phyloP scores from a whole-genome alignment of 768 basidiomycete genomes.

The Goffeauzyma gilvescens region DNA sequence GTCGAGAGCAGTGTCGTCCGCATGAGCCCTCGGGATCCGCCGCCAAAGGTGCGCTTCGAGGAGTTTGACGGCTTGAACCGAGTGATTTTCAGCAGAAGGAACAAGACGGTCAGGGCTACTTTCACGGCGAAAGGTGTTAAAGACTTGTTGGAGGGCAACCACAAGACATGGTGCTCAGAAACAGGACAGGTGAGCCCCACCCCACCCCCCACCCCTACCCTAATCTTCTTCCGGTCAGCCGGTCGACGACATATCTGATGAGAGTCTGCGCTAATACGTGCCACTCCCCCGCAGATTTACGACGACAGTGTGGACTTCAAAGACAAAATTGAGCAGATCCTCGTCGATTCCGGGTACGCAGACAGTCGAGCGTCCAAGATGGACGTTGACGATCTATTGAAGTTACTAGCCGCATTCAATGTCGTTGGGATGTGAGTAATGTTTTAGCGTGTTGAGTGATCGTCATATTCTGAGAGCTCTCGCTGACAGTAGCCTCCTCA shows the following conservation, averaged over 20 bases:
- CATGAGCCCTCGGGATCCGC: constrained; percentile 77
- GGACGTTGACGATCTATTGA: constrained; percentile 76
- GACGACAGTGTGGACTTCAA: constrained; percentile 55
- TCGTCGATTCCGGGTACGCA: constrained; percentile 50
- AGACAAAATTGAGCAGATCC: constrained; percentile 48
- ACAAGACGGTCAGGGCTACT: constrained; percentile 73
- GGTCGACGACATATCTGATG: too few relatives aligned
- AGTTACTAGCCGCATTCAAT: constrained; percentile 39
- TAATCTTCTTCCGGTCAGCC: too few relatives aligned
- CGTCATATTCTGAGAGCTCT: too few relatives aligned
- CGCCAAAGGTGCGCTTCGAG: constrained; percentile 84
- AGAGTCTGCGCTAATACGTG: background rate
- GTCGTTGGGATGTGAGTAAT: constrained; percentile 25
- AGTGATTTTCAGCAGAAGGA: constrained; percentile 71
- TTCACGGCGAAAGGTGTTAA: constrained; percentile 80
- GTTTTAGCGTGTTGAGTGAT: background rate
- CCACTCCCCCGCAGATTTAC: constrained; percentile 38
- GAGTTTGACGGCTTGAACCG: constrained; percentile 92
- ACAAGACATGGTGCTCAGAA: constrained; percentile 75
- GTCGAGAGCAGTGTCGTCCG: constrained; percentile 88
- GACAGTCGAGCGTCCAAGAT: constrained; percentile 79
- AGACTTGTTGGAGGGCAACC: constrained; percentile 84
- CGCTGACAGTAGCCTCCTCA: too few relatives aligned
- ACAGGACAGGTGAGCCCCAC: constrained; percentile 38
- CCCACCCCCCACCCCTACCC: too few relatives aligned